Conservation (phyloP, 2,329 filamentous ascomycete species). For the Sclerotinia sclerotiorum region DNA sequence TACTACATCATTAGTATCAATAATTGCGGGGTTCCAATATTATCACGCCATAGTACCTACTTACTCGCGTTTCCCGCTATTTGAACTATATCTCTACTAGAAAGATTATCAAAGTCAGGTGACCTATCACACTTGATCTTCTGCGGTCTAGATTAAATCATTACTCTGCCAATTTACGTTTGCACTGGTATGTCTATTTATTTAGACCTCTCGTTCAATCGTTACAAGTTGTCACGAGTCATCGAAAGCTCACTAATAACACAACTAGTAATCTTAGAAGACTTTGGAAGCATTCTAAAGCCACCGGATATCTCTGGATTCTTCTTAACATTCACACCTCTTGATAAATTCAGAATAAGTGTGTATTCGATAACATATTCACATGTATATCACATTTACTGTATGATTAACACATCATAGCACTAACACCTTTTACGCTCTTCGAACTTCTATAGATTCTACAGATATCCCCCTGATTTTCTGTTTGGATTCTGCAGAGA, state of each 20-base stretch:
- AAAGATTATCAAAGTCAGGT: background rate
- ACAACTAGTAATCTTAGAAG: background rate
- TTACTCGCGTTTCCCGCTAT: no score
- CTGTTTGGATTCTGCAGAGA: background rate
- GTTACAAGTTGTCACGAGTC: background rate
- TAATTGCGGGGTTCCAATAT: background rate
- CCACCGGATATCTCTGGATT: background rate
- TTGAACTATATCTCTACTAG: background rate
- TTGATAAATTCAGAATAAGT: background rate
- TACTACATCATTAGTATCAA: background rate
- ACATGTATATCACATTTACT: background rate
- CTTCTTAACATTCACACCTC: background rate
- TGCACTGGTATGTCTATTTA: background rate
- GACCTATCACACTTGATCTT: background rate
- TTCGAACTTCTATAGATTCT: background rate
- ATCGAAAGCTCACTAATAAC: no score
- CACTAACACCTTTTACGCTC: rapidly evolving
- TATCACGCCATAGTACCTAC: background rate
- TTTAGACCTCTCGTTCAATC: no score
- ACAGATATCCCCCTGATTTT: background rate
- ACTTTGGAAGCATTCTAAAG: background rate
- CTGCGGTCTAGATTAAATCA: background rate
- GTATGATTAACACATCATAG: background rate
- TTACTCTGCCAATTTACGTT: background rate
- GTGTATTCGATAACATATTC: background rate